A percentile compares a stretch with the other conserved stretches of the same genome.
Conservation (phyloP, 2,329 filamentous ascomycete species). For the Aspergillus sergii region DNA sequence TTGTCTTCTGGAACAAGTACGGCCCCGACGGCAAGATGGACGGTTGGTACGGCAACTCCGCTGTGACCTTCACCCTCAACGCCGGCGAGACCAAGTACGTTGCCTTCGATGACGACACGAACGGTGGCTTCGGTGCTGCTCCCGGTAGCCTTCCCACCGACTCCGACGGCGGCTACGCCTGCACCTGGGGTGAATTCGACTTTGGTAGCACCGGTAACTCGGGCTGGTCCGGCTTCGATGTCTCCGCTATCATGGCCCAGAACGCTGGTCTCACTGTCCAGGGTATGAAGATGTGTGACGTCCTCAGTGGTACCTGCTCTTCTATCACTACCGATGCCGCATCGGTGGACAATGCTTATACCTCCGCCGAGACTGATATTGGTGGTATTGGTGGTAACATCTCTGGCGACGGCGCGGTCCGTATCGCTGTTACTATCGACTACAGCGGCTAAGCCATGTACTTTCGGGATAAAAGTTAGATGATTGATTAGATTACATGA, state of each 20-base stretch:
- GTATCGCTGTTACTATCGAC: constrained; percentile 31
- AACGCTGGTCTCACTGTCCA: constrained; percentile 32
- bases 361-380: constrained; percentile 24
- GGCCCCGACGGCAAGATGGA: constrained; percentile 35
- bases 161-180: constrained; percentile 29
- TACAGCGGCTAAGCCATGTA: constrained; percentile 27
- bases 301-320: constrained; percentile 31
- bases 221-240: constrained; percentile 39
- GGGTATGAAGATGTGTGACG: constrained; percentile 42
- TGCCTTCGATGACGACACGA: constrained; percentile 39
- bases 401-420: constrained; percentile 24
- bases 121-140: constrained; percentile 38
- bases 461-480: constrained; percentile 5
- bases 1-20: constrained; percentile 46
- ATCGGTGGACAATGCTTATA: constrained; percentile 37
- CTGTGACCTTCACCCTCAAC: constrained; percentile 33
- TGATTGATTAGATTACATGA: neutral
- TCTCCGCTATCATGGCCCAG: constrained; percentile 39
- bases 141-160: constrained; percentile 29
- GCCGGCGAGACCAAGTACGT: constrained; percentile 40
- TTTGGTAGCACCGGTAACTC: constrained; percentile 31
- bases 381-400: constrained; percentile 42
- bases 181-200: constrained; percentile 41
- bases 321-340: constrained; percentile 28
- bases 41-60: constrained; percentile 40